A percentile compares a stretch with the other conserved stretches of the same genome.
phyloP scores from a whole-genome alignment of 352 stramenopile species.

The Pythium rishiriense region DNA sequence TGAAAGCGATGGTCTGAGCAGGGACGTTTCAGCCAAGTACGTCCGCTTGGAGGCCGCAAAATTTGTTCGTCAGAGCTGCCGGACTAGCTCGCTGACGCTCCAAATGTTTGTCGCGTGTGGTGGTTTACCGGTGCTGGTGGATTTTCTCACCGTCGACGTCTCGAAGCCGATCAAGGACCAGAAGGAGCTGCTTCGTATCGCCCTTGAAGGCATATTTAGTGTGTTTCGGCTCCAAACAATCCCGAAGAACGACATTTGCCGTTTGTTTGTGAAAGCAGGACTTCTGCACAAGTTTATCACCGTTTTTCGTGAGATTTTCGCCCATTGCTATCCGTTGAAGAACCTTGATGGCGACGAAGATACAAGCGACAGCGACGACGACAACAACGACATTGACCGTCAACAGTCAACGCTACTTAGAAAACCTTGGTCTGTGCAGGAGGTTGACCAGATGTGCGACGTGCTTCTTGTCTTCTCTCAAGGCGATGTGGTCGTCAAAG shows the following conservation, averaged over 20 bases:
- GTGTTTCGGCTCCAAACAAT: constrained; percentile 92
- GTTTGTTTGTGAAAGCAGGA: constrained; percentile 92
- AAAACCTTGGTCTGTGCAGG: constrained; percentile 53
- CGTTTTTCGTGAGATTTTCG: constrained; percentile 82
- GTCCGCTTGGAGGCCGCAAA: constrained; percentile 87
- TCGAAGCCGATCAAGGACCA: constrained; percentile 35
- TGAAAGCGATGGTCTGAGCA: neutral
- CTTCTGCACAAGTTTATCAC: constrained; percentile 87
- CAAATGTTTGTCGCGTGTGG: constrained; percentile 94
- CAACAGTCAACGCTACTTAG: constrained; percentile 22
- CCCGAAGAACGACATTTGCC: constrained; percentile 93
- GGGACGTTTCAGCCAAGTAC: constrained; percentile 38
- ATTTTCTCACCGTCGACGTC: constrained; percentile 66
- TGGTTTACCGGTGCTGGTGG: constrained; percentile 81
- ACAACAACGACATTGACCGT: constrained; percentile 3
- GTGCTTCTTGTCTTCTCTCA: constrained; percentile 92
- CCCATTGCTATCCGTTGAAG: constrained; percentile 28
- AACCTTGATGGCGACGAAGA: constrained; percentile 13
- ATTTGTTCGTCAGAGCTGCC: constrained; percentile 88
- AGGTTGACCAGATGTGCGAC: constrained; percentile 83
- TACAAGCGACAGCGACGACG: constrained; percentile 7
- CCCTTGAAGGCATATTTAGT: constrained; percentile 88
- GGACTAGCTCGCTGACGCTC: constrained; percentile 85
- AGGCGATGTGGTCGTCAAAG: constrained; percentile 90
- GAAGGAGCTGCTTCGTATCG: constrained; percentile 75